Percentiles rank a stretch among this genome's conserved stretches.
Conservation (phyloP, 345 rosid genomes). For the Arabidopsis suecica region DNA sequence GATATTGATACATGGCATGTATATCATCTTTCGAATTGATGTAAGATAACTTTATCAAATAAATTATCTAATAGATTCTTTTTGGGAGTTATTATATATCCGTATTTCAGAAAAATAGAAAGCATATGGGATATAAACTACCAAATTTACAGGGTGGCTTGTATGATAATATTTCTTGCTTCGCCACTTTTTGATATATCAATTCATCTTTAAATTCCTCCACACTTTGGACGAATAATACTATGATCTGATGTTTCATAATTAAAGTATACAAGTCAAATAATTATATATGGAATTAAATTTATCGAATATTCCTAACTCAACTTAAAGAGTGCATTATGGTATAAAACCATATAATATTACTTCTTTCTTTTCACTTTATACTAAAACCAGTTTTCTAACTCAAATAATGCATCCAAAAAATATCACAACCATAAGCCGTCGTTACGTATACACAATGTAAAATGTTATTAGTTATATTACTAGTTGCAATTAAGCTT, state of each 20-base stretch:
- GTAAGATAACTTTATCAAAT: not conserved
- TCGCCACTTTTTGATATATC: constrained; percentile 31
- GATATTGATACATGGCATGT: not conserved
- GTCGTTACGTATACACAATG: constrained; percentile 2
- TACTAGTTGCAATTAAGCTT: constrained; percentile 1
- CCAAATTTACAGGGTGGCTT: constrained; percentile 17
- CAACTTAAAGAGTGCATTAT: not conserved
- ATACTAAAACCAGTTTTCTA: not conserved
- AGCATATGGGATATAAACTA: constrained; percentile 8
- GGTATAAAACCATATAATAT: not conserved
- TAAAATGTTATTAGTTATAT: not conserved
- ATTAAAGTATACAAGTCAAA: constrained; percentile 19
- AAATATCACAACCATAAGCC: constrained; percentile 7
- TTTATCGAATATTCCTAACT: constrained; percentile 26
- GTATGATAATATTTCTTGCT: constrained; percentile 24
- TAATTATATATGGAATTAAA: not conserved
- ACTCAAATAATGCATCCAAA: constrained; percentile 22
- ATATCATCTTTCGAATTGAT: not conserved
- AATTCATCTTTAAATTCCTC: constrained; percentile 27
- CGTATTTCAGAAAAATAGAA: not conserved
- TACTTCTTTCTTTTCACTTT: not conserved
- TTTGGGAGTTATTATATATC: too few relatives aligned
- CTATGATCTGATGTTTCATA: constrained; percentile 35
- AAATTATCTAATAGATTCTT: not conserved
- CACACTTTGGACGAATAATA: constrained; percentile 30